Evolutionary conservation across 2,329 filamentous ascomycete species (phyloP).

Genomic region (Fusarium domesticum): DNA sequence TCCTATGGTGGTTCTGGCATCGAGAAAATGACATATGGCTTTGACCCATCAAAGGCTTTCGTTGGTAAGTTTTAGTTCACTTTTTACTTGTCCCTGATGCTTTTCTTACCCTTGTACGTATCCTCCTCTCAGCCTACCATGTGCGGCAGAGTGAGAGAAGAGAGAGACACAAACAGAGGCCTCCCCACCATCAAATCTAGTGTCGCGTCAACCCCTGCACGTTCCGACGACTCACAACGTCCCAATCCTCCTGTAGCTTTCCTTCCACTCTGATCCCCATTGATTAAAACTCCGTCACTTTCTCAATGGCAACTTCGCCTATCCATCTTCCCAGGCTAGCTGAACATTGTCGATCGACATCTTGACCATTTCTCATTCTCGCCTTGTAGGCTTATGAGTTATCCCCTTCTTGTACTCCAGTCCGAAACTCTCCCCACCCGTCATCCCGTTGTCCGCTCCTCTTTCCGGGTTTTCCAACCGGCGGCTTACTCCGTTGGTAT

Average conservation of each 20-base stretch:
- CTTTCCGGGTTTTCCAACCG: no score
- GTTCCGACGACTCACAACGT: constrained; percentile 1
- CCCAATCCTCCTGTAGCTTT: no score
- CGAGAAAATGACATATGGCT: constrained; percentile 53
- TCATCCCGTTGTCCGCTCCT: no score
- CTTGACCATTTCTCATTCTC: constrained; percentile 8
- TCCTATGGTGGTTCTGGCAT: constrained; percentile 48
- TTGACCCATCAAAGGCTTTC: constrained; percentile 49
- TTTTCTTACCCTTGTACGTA: constrained; percentile 1
- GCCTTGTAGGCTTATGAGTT: constrained; percentile 25
- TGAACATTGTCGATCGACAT: constrained; percentile 16
- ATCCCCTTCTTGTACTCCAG: constrained; percentile 45
- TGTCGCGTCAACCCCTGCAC: constrained; percentile 8
- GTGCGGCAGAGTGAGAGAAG: constrained; percentile 17
- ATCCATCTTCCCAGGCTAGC: constrained; percentile 13
- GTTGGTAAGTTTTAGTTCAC: constrained; percentile 51
- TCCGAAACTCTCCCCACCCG: constrained; percentile 6
- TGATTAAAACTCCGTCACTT: background rate
- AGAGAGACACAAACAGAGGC: constrained; percentile 10
- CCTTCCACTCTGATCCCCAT: background rate
- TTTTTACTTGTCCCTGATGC: constrained; percentile 17
- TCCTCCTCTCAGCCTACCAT: constrained; percentile 10
- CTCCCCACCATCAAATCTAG: constrained; percentile 20
- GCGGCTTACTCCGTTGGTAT: constrained; percentile 17
- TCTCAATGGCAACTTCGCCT: constrained; percentile 15